phyloP scores from a whole-genome alignment of 306 rosid genomes.

The Comarum palustre region DNA sequence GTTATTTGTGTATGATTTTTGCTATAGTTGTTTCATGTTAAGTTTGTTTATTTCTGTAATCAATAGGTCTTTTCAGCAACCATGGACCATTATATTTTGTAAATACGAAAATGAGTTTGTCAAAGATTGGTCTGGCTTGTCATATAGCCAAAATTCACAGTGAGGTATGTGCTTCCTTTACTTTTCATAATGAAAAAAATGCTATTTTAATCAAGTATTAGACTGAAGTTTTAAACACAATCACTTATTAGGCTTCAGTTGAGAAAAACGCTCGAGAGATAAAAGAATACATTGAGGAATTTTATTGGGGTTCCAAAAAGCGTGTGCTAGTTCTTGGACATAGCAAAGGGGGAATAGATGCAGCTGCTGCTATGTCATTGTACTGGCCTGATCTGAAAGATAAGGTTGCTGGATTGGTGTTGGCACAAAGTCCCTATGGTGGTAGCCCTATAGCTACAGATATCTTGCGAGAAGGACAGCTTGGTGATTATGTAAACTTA shows the following conservation, averaged over 20 bases:
- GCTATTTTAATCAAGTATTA: slow-evolving; percentile 6
- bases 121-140: slow-evolving; percentile 90
- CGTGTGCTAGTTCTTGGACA: slow-evolving; percentile 95
- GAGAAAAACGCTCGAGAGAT: slow-evolving; percentile 94
- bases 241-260: slow-evolving; percentile 67
- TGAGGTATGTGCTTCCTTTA: slow-evolving; percentile 52
- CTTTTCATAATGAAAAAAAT: neutral
- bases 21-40: slow-evolving; percentile 11
- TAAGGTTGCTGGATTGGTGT: slow-evolving; percentile 89
- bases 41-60: slow-evolving; percentile 17
- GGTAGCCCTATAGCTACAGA: slow-evolving; percentile 98
- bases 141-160: slow-evolving; percentile 98
- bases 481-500: slow-evolving; percentile 89
- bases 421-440: slow-evolving; percentile 97
- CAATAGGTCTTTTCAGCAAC: slow-evolving; percentile 89
- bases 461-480: slow-evolving; percentile 93
- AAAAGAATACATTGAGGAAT: slow-evolving; percentile 89
- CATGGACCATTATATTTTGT: slow-evolving; percentile 97
- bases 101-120: slow-evolving; percentile 67
- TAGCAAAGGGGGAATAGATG: slow-evolving; percentile 99
- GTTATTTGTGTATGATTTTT: neutral
- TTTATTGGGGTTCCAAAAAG: slow-evolving; percentile 89
- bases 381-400: slow-evolving; percentile 96
- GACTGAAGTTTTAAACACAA: slow-evolving; percentile 28
- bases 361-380: slow-evolving; percentile 93